Evolutionary conservation across 2,329 filamentous ascomycete species (phyloP), one percentile per base, ranked within the genome.

Genomic region (Septoria linicola): DNA sequence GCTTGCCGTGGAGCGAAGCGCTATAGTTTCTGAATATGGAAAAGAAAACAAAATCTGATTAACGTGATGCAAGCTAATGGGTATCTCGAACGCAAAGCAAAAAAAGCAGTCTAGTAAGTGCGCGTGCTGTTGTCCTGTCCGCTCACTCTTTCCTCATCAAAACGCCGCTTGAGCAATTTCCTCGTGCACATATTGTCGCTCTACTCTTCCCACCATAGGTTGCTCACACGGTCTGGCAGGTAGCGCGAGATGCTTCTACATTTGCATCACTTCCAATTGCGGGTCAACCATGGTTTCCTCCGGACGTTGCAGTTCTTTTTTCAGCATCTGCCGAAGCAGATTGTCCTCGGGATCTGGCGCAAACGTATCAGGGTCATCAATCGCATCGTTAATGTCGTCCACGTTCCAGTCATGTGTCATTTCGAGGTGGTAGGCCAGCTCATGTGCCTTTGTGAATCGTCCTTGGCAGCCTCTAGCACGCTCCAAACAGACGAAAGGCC

Each of bases 371-470:
- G 51, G 51, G 23, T 54, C 23, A 5, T 46, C 45, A 3, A 70
- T 50, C 8, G 73, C 74, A 21, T 72, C 67, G n/a, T 65, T 58
- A n/a, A 68, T 58, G 39, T 70, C 66, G 25, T 68, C 66, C 11
- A 72, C 67, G 13, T 70, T 65, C 60, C 72, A 67, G 20, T 63
- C 65, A 54, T 78, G 76, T 3, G 54, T 60, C 43, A 72, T 69
- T 51, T 70, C 74, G 69, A 81, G 72, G 61, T 85, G 82, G 5
- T 76, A 67, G 57, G 77, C 76, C 3, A 84, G 70, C 61, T 84
- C 80, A 55, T 80, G 79, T 31, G 81, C 76, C 39, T 78, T 74
- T 51, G 74, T 73, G 69, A 84, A 85, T 37, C 75, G 73, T 59
- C 76, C 70, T n/a, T 68, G 66, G 61, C 82, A 85, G 4, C 64